A percentile compares a stretch with the other conserved stretches of the same genome.
Evolutionary conservation across 495 filamentous ascomycete genomes (phyloP).

Genomic region (Trypethelium eluteriae): DNA sequence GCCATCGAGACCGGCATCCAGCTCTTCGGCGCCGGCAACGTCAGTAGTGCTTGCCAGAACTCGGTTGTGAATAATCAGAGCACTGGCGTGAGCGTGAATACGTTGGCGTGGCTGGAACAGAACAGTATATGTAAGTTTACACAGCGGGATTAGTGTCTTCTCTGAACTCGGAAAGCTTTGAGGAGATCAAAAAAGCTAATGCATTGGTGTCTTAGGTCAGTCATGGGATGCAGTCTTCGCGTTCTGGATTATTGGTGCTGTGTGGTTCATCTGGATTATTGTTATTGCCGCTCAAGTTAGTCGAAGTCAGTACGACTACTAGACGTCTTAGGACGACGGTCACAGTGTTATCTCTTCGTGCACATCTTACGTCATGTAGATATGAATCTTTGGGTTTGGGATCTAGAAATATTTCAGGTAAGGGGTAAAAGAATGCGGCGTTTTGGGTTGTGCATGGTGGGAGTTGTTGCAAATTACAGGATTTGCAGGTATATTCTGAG

Average conservation of each 20-base stretch:
- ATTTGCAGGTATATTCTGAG: too few relatives aligned
- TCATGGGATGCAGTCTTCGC: slow-evolving; percentile 58
- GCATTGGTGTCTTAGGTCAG: slow-evolving; percentile 33
- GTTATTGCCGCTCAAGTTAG: slow-evolving; percentile 86
- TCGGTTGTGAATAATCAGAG: slow-evolving; percentile 54
- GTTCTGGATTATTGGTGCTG: slow-evolving; percentile 65
- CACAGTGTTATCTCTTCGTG: neutral
- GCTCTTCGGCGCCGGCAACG: slow-evolving; percentile 74
- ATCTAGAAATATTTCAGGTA: too few relatives aligned
- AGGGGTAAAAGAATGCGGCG: neutral
- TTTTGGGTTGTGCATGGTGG: neutral
- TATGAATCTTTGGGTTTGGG: neutral
- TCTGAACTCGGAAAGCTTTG: neutral
- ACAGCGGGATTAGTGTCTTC: neutral
- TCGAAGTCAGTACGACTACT: slow-evolving; percentile 47
- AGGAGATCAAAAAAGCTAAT: neutral
- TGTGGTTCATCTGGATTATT: slow-evolving; percentile 93
- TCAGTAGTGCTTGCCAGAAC: slow-evolving; percentile 72
- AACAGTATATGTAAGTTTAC: slow-evolving; percentile 66
- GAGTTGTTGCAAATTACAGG: too few relatives aligned
- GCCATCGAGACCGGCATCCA: slow-evolving; percentile 85
- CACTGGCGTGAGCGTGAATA: slow-evolving; percentile 57
- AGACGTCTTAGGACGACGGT: neutral
- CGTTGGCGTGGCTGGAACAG: slow-evolving; percentile 83
- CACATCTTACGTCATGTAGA: neutral